Evolutionary conservation across 164 flowering plant species (phyloP).

Genomic region (Santalum album): DNA sequence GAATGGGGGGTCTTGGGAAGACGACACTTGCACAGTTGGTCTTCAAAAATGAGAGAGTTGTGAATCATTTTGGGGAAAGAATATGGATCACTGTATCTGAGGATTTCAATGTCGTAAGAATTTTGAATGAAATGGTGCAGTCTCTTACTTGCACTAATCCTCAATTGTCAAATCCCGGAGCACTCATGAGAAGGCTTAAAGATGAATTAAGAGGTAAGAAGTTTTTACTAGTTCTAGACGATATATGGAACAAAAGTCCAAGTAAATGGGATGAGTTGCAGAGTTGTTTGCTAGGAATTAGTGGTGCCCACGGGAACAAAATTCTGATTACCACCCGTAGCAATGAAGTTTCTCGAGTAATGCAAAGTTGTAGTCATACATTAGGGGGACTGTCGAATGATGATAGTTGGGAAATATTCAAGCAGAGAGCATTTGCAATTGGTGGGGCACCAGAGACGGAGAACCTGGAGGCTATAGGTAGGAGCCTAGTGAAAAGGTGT

Average conservation of each 20-base stretch:
- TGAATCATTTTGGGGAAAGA: slow-evolving; percentile 3
- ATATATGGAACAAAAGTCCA: slow-evolving; percentile 12
- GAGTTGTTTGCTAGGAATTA: not conserved
- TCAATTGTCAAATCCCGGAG: not conserved
- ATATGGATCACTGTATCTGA: slow-evolving; percentile 9
- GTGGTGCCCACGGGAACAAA: not conserved
- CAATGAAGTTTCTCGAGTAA: not conserved
- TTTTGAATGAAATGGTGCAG: not conserved
- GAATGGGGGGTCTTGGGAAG: slow-evolving; percentile 16
- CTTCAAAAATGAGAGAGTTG: slow-evolving; percentile 4
- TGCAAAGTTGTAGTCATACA: not conserved
- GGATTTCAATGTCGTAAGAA: not conserved
- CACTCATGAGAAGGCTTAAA: not conserved
- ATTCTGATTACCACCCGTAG: slow-evolving; percentile 13
- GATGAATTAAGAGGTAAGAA: not conserved
- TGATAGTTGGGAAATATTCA: slow-evolving; percentile 12
- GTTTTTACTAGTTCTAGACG: slow-evolving; percentile 19
- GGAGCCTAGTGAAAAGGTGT: slow-evolving; percentile 7
- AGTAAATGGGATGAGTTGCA: slow-evolving; percentile 7
- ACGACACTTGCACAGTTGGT: slow-evolving; percentile 12
- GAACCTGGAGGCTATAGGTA: not conserved
- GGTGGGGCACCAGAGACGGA: not conserved
- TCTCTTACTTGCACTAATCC: not conserved
- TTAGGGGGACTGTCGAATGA: slow-evolving; percentile 6
- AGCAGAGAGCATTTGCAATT: slow-evolving; percentile 2